A percentile compares a stretch with the other conserved stretches of the same genome.
Evolutionary conservation across 495 filamentous ascomycete genomes (phyloP).

Genomic region (Podospora bellae-mahoneyi): DNA sequence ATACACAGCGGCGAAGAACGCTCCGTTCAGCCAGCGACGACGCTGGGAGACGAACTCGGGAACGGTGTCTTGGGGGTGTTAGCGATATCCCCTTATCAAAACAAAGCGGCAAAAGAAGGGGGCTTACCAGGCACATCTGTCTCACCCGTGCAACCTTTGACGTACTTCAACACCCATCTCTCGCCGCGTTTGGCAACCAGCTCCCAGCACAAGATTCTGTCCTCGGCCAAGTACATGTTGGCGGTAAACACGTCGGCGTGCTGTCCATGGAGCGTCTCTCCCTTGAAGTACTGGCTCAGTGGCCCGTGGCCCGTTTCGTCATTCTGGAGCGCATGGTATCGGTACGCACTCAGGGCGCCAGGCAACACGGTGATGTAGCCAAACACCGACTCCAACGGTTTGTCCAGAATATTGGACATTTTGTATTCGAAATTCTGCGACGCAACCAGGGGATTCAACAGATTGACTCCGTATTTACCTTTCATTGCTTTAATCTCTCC

Average conservation of each 20-base stretch:
- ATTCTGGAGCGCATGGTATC: constrained; percentile 96
- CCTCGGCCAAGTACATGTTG: constrained; percentile 99
- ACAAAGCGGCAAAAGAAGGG: constrained; percentile 14
- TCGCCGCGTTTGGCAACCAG: constrained; percentile 92
- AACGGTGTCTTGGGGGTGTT: constrained; percentile 52
- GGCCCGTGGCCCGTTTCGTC: constrained; percentile 94
- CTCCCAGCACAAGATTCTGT: constrained; percentile 99
- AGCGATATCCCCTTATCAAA: background rate
- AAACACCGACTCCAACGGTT: constrained; percentile 94
- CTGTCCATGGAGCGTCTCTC: constrained; percentile 92
- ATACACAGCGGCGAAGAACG: constrained; percentile 98
- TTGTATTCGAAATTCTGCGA: constrained; percentile 99
- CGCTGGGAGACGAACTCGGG: constrained; percentile 97
- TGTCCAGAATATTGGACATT: constrained; percentile 98
- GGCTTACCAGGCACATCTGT: constrained; percentile 89
- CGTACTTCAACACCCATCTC: constrained; percentile 96
- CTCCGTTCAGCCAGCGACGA: constrained; percentile 95
- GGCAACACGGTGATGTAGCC: constrained; percentile 97
- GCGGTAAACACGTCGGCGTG: constrained; percentile 98
- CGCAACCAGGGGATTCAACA: constrained; percentile 92
- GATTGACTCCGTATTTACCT: constrained; percentile 72
- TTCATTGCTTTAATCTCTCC: constrained; percentile 97
- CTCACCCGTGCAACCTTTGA: constrained; percentile 91
- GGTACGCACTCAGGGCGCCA: constrained; percentile 90
- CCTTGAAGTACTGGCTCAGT: constrained; percentile 98